Conservation (phyloP, 441 rosid genomes). For the Dalechampia spathulata region DNA sequence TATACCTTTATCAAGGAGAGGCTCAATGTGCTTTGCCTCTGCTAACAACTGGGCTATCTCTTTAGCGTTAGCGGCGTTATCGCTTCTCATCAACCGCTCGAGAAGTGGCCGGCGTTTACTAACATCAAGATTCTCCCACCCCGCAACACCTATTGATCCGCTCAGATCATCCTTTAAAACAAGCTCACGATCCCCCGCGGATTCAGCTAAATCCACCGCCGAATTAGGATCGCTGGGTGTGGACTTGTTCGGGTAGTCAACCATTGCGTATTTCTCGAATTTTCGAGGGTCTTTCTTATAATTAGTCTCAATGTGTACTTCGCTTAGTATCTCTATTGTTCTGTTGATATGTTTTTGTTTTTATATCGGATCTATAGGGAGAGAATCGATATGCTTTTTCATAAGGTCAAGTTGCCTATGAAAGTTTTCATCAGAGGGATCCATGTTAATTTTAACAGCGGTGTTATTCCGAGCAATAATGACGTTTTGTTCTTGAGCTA, state of each 20-base stretch:
- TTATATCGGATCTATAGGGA: no score
- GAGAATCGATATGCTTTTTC: not conserved
- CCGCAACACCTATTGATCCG: not conserved
- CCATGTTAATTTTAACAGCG: not conserved
- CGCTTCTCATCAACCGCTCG: not conserved
- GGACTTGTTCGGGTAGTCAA: not conserved
- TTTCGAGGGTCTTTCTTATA: not conserved
- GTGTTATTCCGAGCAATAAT: not conserved
- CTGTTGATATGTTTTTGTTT: no score
- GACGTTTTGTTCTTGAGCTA: not conserved
- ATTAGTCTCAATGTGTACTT: not conserved
- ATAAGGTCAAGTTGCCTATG: not conserved
- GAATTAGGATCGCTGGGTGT: not conserved
- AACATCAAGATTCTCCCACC: not conserved
- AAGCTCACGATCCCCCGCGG: not conserved
- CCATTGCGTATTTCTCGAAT: not conserved
- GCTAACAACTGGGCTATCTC: no score
- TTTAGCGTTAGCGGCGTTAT: not conserved
- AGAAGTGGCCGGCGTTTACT: not conserved
- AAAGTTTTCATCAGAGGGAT: not conserved
- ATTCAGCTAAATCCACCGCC: not conserved
- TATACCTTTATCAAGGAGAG: no score
- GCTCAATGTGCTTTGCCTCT: no score
- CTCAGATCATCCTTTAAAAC: not conserved
- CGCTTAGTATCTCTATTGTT: no score